Evolutionary conservation across 2,329 filamentous ascomycete species (phyloP).

Genomic region (Aspergillus alliaceus): DNA sequence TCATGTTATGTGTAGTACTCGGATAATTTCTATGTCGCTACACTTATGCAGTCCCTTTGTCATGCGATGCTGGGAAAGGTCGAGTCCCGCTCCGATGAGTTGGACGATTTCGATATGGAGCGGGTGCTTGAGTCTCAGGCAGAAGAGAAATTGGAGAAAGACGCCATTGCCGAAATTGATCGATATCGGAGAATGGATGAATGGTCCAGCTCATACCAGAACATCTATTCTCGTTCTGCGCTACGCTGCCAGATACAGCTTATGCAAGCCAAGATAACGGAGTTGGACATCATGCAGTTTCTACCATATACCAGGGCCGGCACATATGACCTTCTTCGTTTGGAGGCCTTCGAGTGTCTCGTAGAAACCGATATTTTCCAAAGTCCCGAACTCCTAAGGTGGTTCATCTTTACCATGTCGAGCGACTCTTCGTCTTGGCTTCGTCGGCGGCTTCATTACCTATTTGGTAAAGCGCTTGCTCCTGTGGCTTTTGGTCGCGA

Average conservation of each 20-base stretch:
- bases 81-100: conserved; percentile 40
- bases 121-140: conserved; percentile 51
- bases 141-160: conserved; percentile 56
- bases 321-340: conserved; percentile 60
- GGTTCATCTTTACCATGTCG: conserved; percentile 57
- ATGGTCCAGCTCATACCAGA: conserved; percentile 66
- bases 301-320: conserved; percentile 61
- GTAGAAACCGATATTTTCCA: conserved; percentile 56
- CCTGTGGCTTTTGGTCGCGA: conserved; percentile 59
- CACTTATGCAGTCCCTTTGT: conserved; percentile 66
- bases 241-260: conserved; percentile 60
- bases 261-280: conserved; percentile 53
- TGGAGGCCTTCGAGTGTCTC: conserved; percentile 60
- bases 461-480: conserved; percentile 58
- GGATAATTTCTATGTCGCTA: conserved; percentile 85
- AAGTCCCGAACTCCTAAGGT: conserved; percentile 53
- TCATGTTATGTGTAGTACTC: conserved; percentile 58
- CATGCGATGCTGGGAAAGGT: conserved; percentile 52
- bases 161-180: conserved; percentile 62
- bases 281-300: conserved; percentile 57
- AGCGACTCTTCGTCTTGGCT: conserved; percentile 60
- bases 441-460: conserved; percentile 51
- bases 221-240: conserved; percentile 62
- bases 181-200: conserved; percentile 65
- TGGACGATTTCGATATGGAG: conserved; percentile 48